phyloP scores from a whole-genome alignment of 2,329 filamentous ascomycete species.

The Rutstroemia sp. region DNA sequence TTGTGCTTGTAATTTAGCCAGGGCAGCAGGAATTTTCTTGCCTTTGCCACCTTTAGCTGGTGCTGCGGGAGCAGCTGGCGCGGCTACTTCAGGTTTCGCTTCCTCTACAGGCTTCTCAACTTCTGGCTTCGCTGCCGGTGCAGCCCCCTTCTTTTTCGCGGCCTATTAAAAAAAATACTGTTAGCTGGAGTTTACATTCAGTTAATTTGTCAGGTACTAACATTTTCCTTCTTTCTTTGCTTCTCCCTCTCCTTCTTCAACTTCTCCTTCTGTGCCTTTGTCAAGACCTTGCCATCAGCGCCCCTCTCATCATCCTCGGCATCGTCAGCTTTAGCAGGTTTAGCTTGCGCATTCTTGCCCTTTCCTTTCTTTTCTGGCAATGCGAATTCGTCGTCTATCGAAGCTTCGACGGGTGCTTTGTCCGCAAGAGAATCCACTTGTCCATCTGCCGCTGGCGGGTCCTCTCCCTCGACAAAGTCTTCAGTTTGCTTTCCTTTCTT shows the following conservation, averaged over 20 bases:
- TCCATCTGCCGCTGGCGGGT: constrained; percentile 36
- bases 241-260: constrained; percentile 98
- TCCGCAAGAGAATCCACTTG: constrained; percentile 40
- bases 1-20: constrained; percentile 70
- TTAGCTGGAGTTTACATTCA: constrained; percentile 8
- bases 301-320: constrained; percentile 43
- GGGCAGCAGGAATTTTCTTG: constrained; percentile 78
- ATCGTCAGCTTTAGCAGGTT: constrained; percentile 34
- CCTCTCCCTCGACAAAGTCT: constrained; percentile 69
- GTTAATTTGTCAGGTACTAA: constrained; percentile 33
- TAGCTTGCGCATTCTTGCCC: constrained; percentile 48
- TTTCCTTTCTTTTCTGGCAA: constrained; percentile 67
- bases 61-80: constrained; percentile 34
- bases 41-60: constrained; percentile 58
- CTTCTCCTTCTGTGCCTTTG: constrained; percentile 98
- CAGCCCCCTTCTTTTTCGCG: constrained; percentile 70
- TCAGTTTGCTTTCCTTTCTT: constrained; percentile 49
- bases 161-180: constrained; percentile 42
- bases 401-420: constrained; percentile 76
- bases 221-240: constrained; percentile 96
- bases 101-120: constrained; percentile 38
- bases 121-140: constrained; percentile 47
- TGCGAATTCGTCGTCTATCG: constrained; percentile 78
- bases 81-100: constrained; percentile 45
- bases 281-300: constrained; percentile 65